These are phyloP conservation scores for Escallonia herrerae DNA, from an alignment of 129 eudicot species.

Conservation along the genomic window DNA sequence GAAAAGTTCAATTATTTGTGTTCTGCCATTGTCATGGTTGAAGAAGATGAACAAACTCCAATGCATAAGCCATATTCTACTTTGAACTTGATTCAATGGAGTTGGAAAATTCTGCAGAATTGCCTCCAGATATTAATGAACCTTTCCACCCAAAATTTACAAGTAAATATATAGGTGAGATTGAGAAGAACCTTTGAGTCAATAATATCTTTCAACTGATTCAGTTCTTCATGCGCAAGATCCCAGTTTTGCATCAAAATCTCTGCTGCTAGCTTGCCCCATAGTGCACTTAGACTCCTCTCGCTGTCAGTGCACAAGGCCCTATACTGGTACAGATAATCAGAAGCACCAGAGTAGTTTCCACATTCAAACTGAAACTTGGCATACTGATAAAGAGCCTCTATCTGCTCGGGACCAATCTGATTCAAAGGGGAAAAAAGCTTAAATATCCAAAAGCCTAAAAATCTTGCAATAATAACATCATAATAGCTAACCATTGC, in stretches of 20 bases:
- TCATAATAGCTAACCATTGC: background rate
- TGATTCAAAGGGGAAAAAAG: slow-evolving; percentile 18
- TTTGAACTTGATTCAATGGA: slow-evolving; percentile 87
- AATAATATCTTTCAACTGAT: slow-evolving; percentile 81
- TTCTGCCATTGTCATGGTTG: slow-evolving; percentile 97
- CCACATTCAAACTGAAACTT: slow-evolving; percentile 98
- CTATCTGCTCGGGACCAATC: slow-evolving; percentile 99
- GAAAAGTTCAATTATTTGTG: slow-evolving; percentile 82
- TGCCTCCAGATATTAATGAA: background rate
- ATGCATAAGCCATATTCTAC: slow-evolving; percentile 98
- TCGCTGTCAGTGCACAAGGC: slow-evolving; percentile 83
- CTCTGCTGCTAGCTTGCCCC: slow-evolving; percentile 99
- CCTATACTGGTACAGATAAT: slow-evolving; percentile 80
- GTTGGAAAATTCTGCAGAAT: slow-evolving; percentile 73
- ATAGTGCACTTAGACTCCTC: slow-evolving; percentile 81
- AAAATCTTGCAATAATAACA: background rate
- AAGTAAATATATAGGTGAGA: background rate
- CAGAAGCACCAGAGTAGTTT: slow-evolving; percentile 99
- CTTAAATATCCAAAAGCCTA: background rate
- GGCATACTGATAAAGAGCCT: slow-evolving; percentile 95
- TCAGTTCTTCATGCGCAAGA: slow-evolving; percentile 79
- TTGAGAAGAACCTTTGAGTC: slow-evolving; percentile 67
- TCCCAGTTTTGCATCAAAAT: slow-evolving; percentile 99
- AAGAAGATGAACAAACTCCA: slow-evolving; percentile 97
- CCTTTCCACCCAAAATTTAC: background rate